Evolutionary conservation across 2,329 filamentous ascomycete species (phyloP), one percentile per base, ranked within the genome.

Genomic region (Diaporthe citri): DNA sequence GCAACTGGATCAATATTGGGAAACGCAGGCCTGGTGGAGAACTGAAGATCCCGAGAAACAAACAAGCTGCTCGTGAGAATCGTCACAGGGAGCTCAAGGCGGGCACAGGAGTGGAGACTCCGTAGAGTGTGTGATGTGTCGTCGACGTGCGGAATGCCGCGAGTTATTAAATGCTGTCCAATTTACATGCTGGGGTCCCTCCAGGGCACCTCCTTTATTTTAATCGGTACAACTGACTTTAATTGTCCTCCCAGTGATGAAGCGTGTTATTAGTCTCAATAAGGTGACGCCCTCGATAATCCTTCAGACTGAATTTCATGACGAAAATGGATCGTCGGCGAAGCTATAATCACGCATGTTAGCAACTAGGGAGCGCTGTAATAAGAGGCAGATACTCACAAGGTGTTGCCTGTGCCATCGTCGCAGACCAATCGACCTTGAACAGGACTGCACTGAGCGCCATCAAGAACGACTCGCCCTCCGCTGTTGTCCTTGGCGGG

Each of bases 401-500:
- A 36, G 15, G 62, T 51, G 28, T 66, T 66, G 4, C 62, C 43
- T 3, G 10, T 12, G 43, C 62, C 43, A 9, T 66, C 62, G 22
- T 66, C 43, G 7, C 62, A 51, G 13, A 66, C 62, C 31, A 66
- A 25, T n/a, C 43, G 62, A 6, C 43, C 62, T 34, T 66, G 43
- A 5, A 66, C 43, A 7, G 62, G 62, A 8, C 15, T 66, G 43
- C 62, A 66, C 10, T 51, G 28, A n/a, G 43, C 43, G 12, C 62
- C 46, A 25, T 39, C 43, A 17, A 67, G 62, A 5, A 67, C 46
- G 13, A 67, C 31, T 52, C 46, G 28, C 1, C 62, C 46, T 36
- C 62, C 31, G 31, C 28, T 67, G 31, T 67, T 67, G 12, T 52
- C 43, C 43, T 67, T 67, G 12, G 62, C 62, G 5, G 43, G 46